phyloP scores from a whole-genome alignment of 1,139 yeast genomes.

The Ashbya aceris region DNA sequence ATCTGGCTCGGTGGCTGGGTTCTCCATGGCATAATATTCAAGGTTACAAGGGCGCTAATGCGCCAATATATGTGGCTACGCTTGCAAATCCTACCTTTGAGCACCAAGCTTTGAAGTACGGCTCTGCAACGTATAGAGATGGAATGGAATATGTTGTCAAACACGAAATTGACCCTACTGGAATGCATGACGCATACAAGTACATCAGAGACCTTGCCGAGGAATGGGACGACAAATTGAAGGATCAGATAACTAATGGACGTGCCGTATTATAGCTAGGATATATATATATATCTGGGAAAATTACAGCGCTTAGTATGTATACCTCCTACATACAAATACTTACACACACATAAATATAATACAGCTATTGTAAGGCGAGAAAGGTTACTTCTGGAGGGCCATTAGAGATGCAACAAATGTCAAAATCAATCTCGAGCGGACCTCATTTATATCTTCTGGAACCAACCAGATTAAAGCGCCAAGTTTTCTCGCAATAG shows the following conservation, averaged over 20 bases:
- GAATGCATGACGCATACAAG: slow-evolving; percentile 51
- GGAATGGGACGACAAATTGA: slow-evolving; percentile 63
- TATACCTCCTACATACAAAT: too few species aligned
- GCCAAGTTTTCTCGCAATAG: slow-evolving; percentile 96
- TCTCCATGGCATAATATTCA: slow-evolving; percentile 82
- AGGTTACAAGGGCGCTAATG: slow-evolving; percentile 84
- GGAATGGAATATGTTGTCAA: slow-evolving; percentile 58
- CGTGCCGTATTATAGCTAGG: neutral
- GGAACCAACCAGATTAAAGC: slow-evolving; percentile 98
- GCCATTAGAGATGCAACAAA: slow-evolving; percentile 94
- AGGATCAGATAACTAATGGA: slow-evolving; percentile 60
- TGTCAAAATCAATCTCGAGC: slow-evolving; percentile 85
- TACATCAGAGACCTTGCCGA: slow-evolving; percentile 47
- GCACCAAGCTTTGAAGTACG: slow-evolving; percentile 54
- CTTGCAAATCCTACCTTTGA: slow-evolving; percentile 37
- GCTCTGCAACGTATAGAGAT: slow-evolving; percentile 55
- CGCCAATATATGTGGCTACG: slow-evolving; percentile 57
- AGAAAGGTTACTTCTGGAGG: slow-evolving; percentile 28
- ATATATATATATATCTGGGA: neutral
- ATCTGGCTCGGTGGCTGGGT: slow-evolving; percentile 73
- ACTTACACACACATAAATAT: neutral
- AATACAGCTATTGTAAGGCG: neutral
- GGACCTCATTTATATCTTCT: slow-evolving; percentile 95
- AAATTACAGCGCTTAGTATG: too few species aligned
- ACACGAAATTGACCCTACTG: slow-evolving; percentile 51